These are phyloP conservation scores for Mycosphaerella sp. DNA, from an alignment of 2,329 filamentous ascomycete species.

Conservation along the genomic window DNA sequence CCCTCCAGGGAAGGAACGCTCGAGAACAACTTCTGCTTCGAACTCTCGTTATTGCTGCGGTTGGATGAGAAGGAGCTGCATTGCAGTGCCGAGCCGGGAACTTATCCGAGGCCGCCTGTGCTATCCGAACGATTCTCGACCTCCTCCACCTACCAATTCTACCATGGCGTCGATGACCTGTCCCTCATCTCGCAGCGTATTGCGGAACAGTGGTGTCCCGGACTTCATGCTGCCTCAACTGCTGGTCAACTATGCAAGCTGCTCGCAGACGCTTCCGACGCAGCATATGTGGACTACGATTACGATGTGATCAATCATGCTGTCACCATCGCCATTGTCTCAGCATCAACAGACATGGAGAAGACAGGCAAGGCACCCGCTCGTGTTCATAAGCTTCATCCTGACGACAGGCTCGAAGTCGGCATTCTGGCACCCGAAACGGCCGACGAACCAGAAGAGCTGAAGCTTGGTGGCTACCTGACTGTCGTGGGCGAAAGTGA, in stretches of 20 bases:
- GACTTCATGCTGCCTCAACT: slow-evolving; percentile 27
- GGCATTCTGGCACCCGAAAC: slow-evolving; percentile 66
- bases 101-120: slow-evolving; percentile 40
- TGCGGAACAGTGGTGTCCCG: slow-evolving; percentile 2
- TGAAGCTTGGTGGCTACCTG: slow-evolving; percentile 71
- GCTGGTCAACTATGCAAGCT: slow-evolving; percentile 12
- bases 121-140: slow-evolving; percentile 55
- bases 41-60: slow-evolving; percentile 54
- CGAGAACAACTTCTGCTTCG: slow-evolving; percentile 46
- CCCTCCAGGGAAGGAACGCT: slow-evolving; percentile 29
- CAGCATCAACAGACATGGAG: background rate
- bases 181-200: slow-evolving; percentile 38
- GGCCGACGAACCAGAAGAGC: slow-evolving; percentile 60
- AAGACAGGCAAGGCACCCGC: background rate
- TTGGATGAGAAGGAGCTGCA: slow-evolving; percentile 44
- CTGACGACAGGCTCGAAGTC: slow-evolving; percentile 56
- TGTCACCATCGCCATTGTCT: slow-evolving; percentile 48
- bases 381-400: slow-evolving; percentile 4
- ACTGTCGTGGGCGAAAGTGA: slow-evolving; percentile 70
- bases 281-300: slow-evolving; percentile 62
- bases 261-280: slow-evolving; percentile 6
- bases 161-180: slow-evolving; percentile 57
- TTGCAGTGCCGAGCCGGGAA: slow-evolving; percentile 40
- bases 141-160: slow-evolving; percentile 62
- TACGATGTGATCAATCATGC: slow-evolving; percentile 63